Conservation (phyloP, 176 grass and related monocot species). For the Canna indica region DNA sequence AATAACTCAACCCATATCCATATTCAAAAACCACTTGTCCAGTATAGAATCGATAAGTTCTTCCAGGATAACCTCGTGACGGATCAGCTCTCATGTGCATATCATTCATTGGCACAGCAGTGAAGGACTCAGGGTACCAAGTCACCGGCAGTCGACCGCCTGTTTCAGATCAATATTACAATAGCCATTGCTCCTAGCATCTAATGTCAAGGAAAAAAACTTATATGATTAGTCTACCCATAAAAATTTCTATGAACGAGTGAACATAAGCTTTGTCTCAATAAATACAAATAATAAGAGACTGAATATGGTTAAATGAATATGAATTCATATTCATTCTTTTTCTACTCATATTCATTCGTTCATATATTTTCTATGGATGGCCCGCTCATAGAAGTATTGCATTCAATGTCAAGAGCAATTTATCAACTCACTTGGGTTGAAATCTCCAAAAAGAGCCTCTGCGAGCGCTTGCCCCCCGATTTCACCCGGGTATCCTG, state of each 20-base stretch:
- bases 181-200: not conserved
- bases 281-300: no score
- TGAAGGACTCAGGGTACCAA: constrained; percentile 86
- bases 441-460: constrained; percentile 71
- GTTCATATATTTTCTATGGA: no score
- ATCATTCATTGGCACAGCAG: constrained; percentile 67
- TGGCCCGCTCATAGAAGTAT: no score
- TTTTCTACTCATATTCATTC: no score
- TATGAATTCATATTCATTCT: no score
- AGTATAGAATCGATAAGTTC: constrained; percentile 82
- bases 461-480: constrained; percentile 78
- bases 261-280: no score
- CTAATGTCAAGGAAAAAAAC: no score
- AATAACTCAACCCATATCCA: constrained; percentile 79
- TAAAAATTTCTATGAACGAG: no score
- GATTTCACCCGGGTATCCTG: constrained; percentile 82
- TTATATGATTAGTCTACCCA: no score
- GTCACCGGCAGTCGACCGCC: constrained; percentile 57
- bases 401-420: no score
- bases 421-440: constrained; percentile 63
- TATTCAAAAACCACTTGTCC: constrained; percentile 58
- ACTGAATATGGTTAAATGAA: no score
- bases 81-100: constrained; percentile 76
- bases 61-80: constrained; percentile 58
- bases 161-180: constrained; percentile 14